Evolutionary conservation across 768 basidiomycete genomes (phyloP).

Genomic region (Boletus insuetus): DNA sequence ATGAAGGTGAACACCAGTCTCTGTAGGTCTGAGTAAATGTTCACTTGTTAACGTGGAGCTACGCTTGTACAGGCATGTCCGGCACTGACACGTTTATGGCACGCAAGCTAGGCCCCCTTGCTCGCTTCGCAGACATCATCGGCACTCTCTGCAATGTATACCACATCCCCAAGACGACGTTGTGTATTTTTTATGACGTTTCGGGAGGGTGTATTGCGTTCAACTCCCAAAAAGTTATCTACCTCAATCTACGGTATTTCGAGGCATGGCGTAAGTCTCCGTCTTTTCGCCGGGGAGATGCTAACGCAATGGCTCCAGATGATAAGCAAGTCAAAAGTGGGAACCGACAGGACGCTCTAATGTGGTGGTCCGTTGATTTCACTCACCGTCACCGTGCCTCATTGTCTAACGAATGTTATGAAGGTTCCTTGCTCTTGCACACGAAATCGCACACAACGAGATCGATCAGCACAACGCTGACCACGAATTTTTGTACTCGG

Average conservation of each 20-base stretch:
- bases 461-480: slow-evolving; percentile 79
- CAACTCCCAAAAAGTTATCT: slow-evolving; percentile 81
- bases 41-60: background rate
- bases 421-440: slow-evolving; percentile 83
- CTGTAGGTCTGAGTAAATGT: background rate
- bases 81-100: slow-evolving; percentile 45
- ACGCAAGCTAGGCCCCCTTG: slow-evolving; percentile 48
- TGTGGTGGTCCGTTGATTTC: background rate
- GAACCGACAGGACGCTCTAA: background rate
- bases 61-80: background rate
- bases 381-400: too few relatives aligned
- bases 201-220: slow-evolving; percentile 83
- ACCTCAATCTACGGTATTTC: slow-evolving; percentile 59
- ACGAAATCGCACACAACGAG: slow-evolving; percentile 88
- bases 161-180: slow-evolving; percentile 57
- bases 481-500: slow-evolving; percentile 90
- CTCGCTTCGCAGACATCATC: slow-evolving; percentile 69
- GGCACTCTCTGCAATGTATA: slow-evolving; percentile 62
- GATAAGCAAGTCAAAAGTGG: background rate
- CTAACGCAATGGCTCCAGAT: background rate
- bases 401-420: background rate
- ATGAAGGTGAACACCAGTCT: slow-evolving; percentile 42
- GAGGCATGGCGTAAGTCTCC: slow-evolving; percentile 53
- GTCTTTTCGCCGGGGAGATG: background rate
- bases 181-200: slow-evolving; percentile 83